These are phyloP conservation scores for Myxozyma kluyveri DNA, from an alignment of 805 yeast genomes.

Conservation along the genomic window DNA sequence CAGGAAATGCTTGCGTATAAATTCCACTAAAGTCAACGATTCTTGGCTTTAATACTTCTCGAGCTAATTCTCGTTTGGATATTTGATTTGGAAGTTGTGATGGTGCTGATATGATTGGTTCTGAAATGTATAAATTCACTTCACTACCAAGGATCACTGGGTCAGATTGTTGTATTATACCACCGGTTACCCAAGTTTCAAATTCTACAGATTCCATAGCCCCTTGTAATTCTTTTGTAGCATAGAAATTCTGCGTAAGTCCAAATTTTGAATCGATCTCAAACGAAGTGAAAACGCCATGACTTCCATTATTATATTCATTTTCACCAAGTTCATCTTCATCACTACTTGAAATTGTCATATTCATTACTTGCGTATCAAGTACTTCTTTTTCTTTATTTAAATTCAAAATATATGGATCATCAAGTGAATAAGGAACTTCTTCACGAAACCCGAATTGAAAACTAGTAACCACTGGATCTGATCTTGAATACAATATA, in stretches of 20 bases:
- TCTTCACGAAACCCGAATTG: conserved; percentile 41
- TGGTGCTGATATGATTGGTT: conserved; percentile 13
- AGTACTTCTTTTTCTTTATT: conserved; percentile 4
- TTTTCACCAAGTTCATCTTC: not conserved
- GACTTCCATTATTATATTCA: no score
- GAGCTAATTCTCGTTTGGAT: not conserved
- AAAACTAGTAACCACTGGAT: conserved; percentile 39
- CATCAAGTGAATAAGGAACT: conserved; percentile 42
- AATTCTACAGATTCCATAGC: conserved; percentile 5
- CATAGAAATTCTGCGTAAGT: conserved; percentile 9
- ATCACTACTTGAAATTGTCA: not conserved
- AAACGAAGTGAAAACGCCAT: conserved; percentile 12
- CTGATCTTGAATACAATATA: conserved; percentile 37
- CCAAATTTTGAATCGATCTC: conserved; percentile 10
- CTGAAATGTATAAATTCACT: conserved; percentile 3
- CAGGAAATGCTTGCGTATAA: conserved; percentile 11
- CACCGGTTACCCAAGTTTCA: no score
- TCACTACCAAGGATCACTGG: no score
- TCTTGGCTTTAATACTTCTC: conserved; percentile 3
- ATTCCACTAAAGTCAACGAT: conserved; percentile 15
- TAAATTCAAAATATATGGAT: conserved; percentile 35
- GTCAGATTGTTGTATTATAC: no score
- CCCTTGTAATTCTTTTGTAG: not conserved
- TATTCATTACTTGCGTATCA: not conserved
- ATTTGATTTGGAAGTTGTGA: no score